A percentile compares a stretch with the other conserved stretches of the same genome.
Conservation (phyloP, 176 grass and related monocot species). For the Oryza rufipogon region DNA sequence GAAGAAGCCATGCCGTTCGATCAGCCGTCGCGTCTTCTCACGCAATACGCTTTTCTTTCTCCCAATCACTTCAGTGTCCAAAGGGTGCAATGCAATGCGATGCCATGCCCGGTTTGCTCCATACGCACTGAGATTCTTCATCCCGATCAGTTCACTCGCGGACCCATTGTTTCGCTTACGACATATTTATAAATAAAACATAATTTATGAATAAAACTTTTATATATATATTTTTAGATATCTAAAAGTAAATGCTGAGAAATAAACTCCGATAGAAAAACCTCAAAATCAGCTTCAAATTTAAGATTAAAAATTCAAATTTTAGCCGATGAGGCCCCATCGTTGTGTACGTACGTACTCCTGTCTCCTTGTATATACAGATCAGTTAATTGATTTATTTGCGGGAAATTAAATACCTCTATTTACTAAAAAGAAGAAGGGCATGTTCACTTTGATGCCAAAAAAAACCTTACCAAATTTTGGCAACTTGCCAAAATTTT, state of each 20-base stretch:
- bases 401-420: neutral
- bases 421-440: neutral
- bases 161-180: too few relatives aligned
- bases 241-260: too few relatives aligned
- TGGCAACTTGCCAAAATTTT: too few relatives aligned
- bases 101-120: slow-evolving; percentile 33
- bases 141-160: neutral
- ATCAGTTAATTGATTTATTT: neutral
- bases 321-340: too few relatives aligned
- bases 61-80: slow-evolving; percentile 50
- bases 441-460: too few relatives aligned
- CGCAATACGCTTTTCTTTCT: slow-evolving; percentile 38
- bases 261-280: too few relatives aligned
- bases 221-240: too few relatives aligned
- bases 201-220: too few relatives aligned
- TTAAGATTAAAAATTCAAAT: too few relatives aligned
- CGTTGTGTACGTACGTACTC: neutral
- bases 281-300: too few relatives aligned
- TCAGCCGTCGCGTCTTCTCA: slow-evolving; percentile 43
- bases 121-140: slow-evolving; percentile 40
- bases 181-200: too few relatives aligned
- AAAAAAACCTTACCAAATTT: too few relatives aligned
- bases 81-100: slow-evolving; percentile 42
- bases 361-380: neutral
- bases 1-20: neutral